These are phyloP conservation scores for Kregervanrija fluxuum DNA, from an alignment of 805 yeast genomes.

Conservation along the genomic window DNA sequence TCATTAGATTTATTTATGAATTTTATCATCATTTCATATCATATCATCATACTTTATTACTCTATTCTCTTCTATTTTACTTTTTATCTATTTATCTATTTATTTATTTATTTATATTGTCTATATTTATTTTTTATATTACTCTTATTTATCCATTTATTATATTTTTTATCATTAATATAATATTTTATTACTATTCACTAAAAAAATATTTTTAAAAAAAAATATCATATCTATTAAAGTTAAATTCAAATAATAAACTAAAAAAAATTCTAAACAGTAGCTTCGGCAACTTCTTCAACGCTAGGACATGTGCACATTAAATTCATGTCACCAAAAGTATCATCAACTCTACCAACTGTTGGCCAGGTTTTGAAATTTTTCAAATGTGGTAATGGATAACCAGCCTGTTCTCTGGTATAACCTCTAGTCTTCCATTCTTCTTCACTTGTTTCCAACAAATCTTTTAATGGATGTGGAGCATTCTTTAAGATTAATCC, in stretches of 20 bases:
- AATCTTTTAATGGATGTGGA: slow-evolving; percentile 83
- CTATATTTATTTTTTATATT: neutral
- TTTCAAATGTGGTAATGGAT: slow-evolving; percentile 72
- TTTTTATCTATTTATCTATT: slow-evolving; percentile 4
- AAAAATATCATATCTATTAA: neutral
- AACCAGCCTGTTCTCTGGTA: slow-evolving; percentile 89
- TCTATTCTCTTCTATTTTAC: slow-evolving; percentile 1
- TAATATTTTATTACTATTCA: slow-evolving; percentile 1
- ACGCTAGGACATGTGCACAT: slow-evolving; percentile 91
- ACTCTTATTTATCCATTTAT: slow-evolving; percentile 1
- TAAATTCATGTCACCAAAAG: slow-evolving; percentile 88
- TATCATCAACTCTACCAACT: slow-evolving; percentile 87
- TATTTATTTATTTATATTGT: slow-evolving; percentile 2
- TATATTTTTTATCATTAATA: slow-evolving; percentile 2
- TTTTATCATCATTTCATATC: neutral
- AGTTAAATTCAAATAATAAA: neutral
- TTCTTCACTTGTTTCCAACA: slow-evolving; percentile 46
- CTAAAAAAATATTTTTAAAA: neutral
- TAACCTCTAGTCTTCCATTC: slow-evolving; percentile 88
- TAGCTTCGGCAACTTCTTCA: slow-evolving; percentile 52
- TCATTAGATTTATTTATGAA: neutral
- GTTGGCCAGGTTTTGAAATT: slow-evolving; percentile 90
- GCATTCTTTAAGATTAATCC: slow-evolving; percentile 78
- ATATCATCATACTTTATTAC: neutral
- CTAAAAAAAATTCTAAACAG: neutral